phyloP scores from a whole-genome alignment of 176 grass and related monocot genomes.

The Microstegium vimineum region DNA sequence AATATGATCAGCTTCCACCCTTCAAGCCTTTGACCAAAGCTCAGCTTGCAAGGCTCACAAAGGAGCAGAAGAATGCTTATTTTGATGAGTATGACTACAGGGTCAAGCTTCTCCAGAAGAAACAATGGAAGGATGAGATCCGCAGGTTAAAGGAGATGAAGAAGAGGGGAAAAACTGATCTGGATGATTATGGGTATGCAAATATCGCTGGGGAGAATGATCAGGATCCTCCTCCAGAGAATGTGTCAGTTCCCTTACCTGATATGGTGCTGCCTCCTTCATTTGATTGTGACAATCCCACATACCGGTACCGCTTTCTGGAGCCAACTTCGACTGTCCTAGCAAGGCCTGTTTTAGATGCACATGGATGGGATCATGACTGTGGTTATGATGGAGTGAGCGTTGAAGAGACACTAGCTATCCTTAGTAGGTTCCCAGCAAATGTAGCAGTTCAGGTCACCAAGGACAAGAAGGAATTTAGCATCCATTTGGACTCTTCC shows the following conservation, averaged over 20 bases:
- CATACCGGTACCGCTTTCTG: constrained; percentile 84
- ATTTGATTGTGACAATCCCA: constrained; percentile 79
- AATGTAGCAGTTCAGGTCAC: constrained; percentile 72
- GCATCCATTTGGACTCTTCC: constrained; percentile 89
- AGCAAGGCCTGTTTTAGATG: constrained; percentile 77
- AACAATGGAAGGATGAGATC: constrained; percentile 96
- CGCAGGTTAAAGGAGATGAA: constrained; percentile 92
- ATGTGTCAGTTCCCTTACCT: constrained; percentile 75
- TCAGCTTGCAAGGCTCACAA: constrained; percentile 77
- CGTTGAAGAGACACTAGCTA: constrained; percentile 69
- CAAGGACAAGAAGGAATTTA: constrained; percentile 98
- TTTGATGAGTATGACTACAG: constrained; percentile 99
- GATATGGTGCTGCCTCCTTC: constrained; percentile 89
- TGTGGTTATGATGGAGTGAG: constrained; percentile 93
- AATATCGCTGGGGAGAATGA: constrained; percentile 50
- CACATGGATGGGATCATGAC: constrained; percentile 95
- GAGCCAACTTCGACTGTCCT: constrained; percentile 70
- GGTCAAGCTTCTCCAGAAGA: constrained; percentile 94
- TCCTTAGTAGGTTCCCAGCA: constrained; percentile 63
- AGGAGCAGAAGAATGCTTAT: constrained; percentile 84
- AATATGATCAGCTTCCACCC: constrained; percentile 90
- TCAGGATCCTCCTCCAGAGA: constrained; percentile 80
- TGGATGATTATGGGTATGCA: constrained; percentile 55
- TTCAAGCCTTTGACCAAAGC: constrained; percentile 90
- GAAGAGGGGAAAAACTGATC: constrained; percentile 53